phyloP scores from a whole-genome alignment of 2,329 filamentous ascomycete genomes.

The Xylaria sp. region DNA sequence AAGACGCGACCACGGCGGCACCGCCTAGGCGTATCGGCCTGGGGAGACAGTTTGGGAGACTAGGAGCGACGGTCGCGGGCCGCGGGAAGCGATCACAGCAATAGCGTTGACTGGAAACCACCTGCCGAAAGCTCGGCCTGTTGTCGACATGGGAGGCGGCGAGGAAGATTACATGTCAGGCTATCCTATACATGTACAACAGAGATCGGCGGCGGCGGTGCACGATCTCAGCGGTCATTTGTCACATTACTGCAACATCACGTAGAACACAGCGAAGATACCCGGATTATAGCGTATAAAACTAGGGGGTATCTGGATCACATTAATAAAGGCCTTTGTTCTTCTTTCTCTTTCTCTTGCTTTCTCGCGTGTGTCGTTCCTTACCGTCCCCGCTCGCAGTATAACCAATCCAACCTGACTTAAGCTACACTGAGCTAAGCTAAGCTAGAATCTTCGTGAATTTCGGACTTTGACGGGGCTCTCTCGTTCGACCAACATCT shows the following conservation, averaged over 20 bases:
- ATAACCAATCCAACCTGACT: conserved; percentile 28
- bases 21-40: conserved; percentile 70
- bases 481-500: conserved; percentile 72
- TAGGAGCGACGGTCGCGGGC: conserved; percentile 76
- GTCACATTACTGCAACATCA: conserved; percentile 21
- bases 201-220: conserved; percentile 7
- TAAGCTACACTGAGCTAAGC: neutral
- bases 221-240: conserved; percentile 13
- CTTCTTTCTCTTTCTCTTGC: neutral
- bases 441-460: conserved; percentile 26
- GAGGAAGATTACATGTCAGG: conserved; percentile 14
- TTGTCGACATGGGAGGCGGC: neutral
- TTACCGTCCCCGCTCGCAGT: neutral
- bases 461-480: conserved; percentile 60
- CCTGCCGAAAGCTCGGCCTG: neutral
- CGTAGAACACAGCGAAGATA: conserved; percentile 37
- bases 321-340: conserved; percentile 18
- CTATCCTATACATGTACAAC: conserved; percentile 16
- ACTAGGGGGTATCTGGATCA: conserved; percentile 35
- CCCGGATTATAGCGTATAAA: conserved; percentile 33
- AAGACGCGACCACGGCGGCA: conserved; percentile 59
- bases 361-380: neutral
- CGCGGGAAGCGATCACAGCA: conserved; percentile 65
- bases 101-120: conserved; percentile 37
- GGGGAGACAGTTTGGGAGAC: conserved; percentile 73